Conservation (phyloP, 1,284 basidiomycete species). For the Ganoderma sinense region DNA sequence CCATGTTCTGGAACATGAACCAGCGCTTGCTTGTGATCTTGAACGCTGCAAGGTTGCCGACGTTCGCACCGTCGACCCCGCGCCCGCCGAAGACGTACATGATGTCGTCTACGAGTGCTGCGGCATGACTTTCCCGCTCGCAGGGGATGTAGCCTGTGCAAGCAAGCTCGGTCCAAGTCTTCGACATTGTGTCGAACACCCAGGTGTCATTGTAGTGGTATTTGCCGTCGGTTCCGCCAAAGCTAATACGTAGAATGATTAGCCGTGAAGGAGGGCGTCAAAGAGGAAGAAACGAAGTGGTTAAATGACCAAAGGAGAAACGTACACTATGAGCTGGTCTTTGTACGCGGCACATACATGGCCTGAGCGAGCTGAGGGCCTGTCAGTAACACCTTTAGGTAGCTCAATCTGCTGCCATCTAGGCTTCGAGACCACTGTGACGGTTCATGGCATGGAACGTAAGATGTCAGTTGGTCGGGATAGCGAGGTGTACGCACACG, state of each 20-base stretch:
- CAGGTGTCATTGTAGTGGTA: constrained; percentile 99
- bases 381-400: constrained; percentile 14
- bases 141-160: constrained; percentile 98
- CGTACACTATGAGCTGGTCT: constrained; percentile 80
- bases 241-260: constrained; percentile 54
- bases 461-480: not conserved
- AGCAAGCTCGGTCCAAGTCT: constrained; percentile 87
- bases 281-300: not conserved
- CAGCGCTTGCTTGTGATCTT: constrained; percentile 89
- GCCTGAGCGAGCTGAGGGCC: constrained; percentile 22
- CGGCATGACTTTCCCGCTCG: constrained; percentile 93
- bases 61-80: constrained; percentile 94
- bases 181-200: constrained; percentile 86
- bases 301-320: constrained; percentile 36
- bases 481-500: constrained; percentile 60
- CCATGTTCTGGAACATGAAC: constrained; percentile 87
- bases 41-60: constrained; percentile 94
- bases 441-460: not conserved
- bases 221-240: constrained; percentile 95
- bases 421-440: constrained; percentile 28
- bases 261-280: not conserved
- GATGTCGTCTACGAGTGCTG: constrained; percentile 81
- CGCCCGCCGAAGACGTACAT: constrained; percentile 93
- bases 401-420: constrained; percentile 28
- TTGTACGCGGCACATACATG: constrained; percentile 73